Base-by-base conservation (phyloP, 2,329 filamentous ascomycete genomes). In the Colletotrichum gloeosporioides region DNA sequence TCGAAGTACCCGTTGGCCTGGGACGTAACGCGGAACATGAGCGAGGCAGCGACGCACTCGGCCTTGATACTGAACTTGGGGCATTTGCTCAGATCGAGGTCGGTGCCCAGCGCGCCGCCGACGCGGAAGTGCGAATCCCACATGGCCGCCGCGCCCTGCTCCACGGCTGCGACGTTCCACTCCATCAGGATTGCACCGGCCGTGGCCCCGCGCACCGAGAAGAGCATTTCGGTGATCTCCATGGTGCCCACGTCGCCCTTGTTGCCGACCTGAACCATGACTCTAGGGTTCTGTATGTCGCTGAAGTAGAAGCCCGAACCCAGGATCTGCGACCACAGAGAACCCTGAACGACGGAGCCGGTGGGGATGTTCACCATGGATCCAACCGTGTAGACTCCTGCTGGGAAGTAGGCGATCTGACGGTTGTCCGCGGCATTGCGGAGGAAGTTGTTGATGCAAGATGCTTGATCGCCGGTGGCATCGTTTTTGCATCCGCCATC, bases 151-250 rank as follows among this genome's bases (percentile, higher is more conserved):
- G 79, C 44, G 92, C 92, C 78, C 89, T 88, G 70, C 73, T 83
- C 78, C 84, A 80, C n/a, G 8, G 87, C 89, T 16, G 87, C 87
- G 36, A 95, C 86, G 81, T 95, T 95, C 93, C 93, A 95, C 81
- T 95, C 89, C 80, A 95, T 89, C 78, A 95, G 86, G 75, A 95
- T 92, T 8, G 91, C 92, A 71, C 94, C 94, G 2, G 93, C 90
- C n/a, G 91, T 91, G 6, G 92, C 85, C 2, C 94, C 94, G 78
- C 89, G 87, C 59, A 92, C 94, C 77, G 91, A 89, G 80, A 95
- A 91, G 71, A 95, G 88, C 67, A 95, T 83, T 80, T 95, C 93
- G 61, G 88, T 90, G 77, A 95, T 93, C 83, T 96, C 93, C 44
- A 95, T 92, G 13, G 86, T 85, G 69, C 93, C 93, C 32, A 84